Evolutionary conservation across 2,329 filamentous ascomycete genomes (phyloP).

Genomic region (Hypoxylon sp.): DNA sequence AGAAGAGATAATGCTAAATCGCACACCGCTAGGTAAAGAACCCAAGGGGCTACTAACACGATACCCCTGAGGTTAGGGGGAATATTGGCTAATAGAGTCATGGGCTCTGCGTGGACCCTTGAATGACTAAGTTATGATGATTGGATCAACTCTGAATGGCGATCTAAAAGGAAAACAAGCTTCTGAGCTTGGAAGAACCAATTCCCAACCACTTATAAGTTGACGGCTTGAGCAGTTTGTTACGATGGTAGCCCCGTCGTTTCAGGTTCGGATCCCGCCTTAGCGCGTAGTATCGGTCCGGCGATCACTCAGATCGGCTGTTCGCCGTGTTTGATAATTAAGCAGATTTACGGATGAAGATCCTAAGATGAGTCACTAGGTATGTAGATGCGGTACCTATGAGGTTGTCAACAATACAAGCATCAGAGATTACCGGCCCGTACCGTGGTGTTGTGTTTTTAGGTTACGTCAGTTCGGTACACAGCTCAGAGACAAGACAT

Average conservation of each 20-base stretch:
- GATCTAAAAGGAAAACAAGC: conserved; percentile 13
- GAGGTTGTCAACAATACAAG: conserved; percentile 21
- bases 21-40: conserved; percentile 65
- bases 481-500: conserved; percentile 20
- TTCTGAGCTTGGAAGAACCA: conserved; percentile 6
- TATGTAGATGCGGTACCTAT: not conserved
- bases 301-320: conserved; percentile 17
- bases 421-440: conserved; percentile 16
- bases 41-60: conserved; percentile 65
- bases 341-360: conserved; percentile 5
- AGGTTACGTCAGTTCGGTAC: conserved; percentile 34
- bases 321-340: conserved; percentile 10
- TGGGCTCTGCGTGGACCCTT: conserved; percentile 1
- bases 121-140: conserved; percentile 4
- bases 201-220: conserved; percentile 13
- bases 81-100: conserved; percentile 42
- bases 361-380: conserved; percentile 7
- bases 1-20: conserved; percentile 66
- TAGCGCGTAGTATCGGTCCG: conserved; percentile 13
- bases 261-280: conserved; percentile 27
- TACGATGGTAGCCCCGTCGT: conserved; percentile 17
- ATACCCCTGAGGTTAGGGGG: conserved; percentile 61
- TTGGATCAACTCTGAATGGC: not conserved
- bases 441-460: conserved; percentile 22
- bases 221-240: conserved; percentile 12